phyloP scores from a whole-genome alignment of 2,329 filamentous ascomycete species.

The Chaetomium strumarium region DNA sequence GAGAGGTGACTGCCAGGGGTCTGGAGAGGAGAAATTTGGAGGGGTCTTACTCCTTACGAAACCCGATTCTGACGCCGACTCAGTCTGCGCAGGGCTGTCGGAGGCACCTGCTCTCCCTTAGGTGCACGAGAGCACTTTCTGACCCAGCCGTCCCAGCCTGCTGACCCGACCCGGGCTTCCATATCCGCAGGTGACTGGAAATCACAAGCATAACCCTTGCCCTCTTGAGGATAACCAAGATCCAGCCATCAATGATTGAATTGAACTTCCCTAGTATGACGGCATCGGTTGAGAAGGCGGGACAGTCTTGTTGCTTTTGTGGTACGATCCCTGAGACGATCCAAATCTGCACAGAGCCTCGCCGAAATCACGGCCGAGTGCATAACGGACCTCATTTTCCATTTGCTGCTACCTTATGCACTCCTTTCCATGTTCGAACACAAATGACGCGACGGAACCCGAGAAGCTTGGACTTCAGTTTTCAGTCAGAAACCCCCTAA shows the following conservation, averaged over 20 bases:
- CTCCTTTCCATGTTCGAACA: no score
- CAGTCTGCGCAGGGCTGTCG: neutral
- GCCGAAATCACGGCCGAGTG: no score
- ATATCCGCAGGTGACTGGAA: no score
- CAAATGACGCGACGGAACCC: no score
- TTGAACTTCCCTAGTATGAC: neutral
- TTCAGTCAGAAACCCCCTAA: no score
- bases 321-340: conserved; percentile 16
- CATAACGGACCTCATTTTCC: neutral
- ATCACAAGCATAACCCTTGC: no score
- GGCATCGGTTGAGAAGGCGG: neutral
- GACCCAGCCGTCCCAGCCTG: neutral
- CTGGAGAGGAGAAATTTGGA: neutral
- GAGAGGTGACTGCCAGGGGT: neutral
- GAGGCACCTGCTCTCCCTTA: neutral
- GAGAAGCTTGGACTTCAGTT: no score
- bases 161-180: no score
- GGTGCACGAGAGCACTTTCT: neutral
- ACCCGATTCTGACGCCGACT: neutral
- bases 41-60: neutral
- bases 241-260: neutral
- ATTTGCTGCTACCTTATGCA: no score
- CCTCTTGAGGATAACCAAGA: neutral
- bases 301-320: neutral
- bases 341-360: conserved; percentile 14